These are phyloP conservation scores for Elymus sibiricus DNA, from an alignment of 176 grass and related monocot genomes.

Conservation along the genomic window DNA sequence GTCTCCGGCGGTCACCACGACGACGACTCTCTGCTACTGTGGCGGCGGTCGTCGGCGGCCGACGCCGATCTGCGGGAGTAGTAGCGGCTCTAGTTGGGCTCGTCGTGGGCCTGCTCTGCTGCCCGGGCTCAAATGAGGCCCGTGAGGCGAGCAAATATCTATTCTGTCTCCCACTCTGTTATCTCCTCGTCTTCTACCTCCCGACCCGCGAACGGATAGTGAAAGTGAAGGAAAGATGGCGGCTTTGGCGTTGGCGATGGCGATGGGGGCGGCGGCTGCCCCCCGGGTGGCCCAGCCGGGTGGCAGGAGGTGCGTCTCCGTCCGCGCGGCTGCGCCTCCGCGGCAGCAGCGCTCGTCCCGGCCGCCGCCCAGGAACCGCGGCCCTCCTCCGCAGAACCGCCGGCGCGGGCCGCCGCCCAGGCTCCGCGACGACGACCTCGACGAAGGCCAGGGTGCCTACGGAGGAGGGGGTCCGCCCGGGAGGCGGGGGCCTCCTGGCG, in stretches of 20 bases:
- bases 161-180: neutral
- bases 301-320: neutral
- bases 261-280: neutral
- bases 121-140: neutral
- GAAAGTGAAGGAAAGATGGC: neutral
- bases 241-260: conserved; percentile 26
- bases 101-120: too few species aligned
- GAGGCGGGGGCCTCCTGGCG: neutral
- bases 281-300: neutral
- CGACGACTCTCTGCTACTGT: neutral
- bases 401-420: neutral
- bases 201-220: neutral
- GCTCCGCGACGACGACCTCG: neutral
- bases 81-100: neutral
- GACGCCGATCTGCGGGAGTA: neutral
- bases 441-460: too few species aligned
- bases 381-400: neutral
- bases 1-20: neutral
- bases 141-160: neutral
- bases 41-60: neutral
- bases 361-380: neutral
- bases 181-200: neutral
- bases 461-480: neutral
- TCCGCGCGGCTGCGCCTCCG: conserved; percentile 20
- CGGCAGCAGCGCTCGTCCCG: conserved; percentile 13